Conservation (phyloP, 2,329 filamentous ascomycete genomes). For the Byssothecium circinans region DNA sequence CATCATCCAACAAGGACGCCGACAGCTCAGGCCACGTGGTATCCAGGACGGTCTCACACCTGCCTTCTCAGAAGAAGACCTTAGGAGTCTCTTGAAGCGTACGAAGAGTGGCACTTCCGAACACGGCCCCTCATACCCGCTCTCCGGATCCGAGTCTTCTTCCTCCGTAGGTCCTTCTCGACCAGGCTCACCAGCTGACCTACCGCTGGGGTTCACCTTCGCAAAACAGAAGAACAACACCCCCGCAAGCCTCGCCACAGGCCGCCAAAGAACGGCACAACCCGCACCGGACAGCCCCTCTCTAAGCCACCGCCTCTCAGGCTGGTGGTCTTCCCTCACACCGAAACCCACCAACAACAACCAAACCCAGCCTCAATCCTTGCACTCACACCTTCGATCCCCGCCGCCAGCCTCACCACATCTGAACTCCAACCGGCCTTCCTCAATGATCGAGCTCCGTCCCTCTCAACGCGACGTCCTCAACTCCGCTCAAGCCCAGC, state of each 20-base stretch:
- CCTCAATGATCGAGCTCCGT: conserved; percentile 43
- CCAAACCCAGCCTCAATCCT: background rate
- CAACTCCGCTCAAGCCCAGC: background rate
- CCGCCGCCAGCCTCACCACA: conserved; percentile 14
- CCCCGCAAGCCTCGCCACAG: conserved; percentile 9
- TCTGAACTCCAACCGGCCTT: conserved; percentile 30
- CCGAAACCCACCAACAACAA: conserved; percentile 15
- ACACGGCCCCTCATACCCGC: conserved; percentile 16
- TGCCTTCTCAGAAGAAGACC: conserved; percentile 52
- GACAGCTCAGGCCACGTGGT: conserved; percentile 41
- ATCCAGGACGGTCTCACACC: conserved; percentile 39
- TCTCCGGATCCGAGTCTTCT: conserved; percentile 35
- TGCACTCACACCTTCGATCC: conserved; percentile 6
- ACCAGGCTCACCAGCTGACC: conserved; percentile 30
- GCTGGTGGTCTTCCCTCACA: conserved; percentile 42
- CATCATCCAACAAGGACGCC: conserved; percentile 60
- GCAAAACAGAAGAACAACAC: conserved; percentile 18
- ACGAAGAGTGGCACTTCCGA: conserved; percentile 24
- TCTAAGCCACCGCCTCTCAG: conserved; percentile 32
- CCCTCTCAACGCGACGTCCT: conserved; percentile 18
- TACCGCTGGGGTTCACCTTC: conserved; percentile 35
- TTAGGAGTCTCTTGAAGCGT: conserved; percentile 44
- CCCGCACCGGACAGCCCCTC: conserved; percentile 32
- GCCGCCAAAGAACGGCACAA: conserved; percentile 3
- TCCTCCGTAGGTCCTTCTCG: conserved; percentile 28